phyloP scores from a whole-genome alignment of 805 yeast genomes.

The Torulaspora indica region DNA sequence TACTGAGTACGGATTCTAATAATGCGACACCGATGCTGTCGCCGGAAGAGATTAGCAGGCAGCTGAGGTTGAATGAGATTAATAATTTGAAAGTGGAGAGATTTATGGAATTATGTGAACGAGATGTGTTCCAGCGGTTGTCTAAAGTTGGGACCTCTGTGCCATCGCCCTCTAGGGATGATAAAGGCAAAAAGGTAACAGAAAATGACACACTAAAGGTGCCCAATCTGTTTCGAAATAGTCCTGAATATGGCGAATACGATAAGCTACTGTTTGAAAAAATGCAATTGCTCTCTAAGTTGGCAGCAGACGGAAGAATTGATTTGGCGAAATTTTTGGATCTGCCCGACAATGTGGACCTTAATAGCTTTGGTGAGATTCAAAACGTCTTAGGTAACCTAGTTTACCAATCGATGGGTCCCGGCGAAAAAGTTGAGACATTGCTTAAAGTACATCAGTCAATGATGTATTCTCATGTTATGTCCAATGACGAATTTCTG shows the following conservation, averaged over 20 bases:
- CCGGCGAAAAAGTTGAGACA: constrained; percentile 29
- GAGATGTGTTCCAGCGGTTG: constrained; percentile 27
- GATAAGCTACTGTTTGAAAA: constrained; percentile 27
- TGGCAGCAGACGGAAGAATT: constrained; percentile 21
- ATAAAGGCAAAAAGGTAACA: constrained; percentile 2
- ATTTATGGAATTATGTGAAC: constrained; percentile 33
- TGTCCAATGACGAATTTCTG: constrained; percentile 34
- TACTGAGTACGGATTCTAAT: constrained; percentile 28
- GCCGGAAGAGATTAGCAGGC: constrained; percentile 32
- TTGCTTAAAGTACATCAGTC: constrained; percentile 28
- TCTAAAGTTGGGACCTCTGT: constrained; percentile 34
- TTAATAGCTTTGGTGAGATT: constrained; percentile 15
- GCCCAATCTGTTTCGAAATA: constrained; percentile 30
- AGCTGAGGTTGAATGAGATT: constrained; percentile 26
- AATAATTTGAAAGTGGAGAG: constrained; percentile 28
- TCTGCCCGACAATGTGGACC: constrained; percentile 15
- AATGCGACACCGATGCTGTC: constrained; percentile 28
- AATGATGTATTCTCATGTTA: constrained; percentile 25
- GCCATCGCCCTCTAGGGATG: constrained; percentile 18
- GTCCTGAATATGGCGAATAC: constrained; percentile 32
- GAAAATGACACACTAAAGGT: constrained; percentile 20
- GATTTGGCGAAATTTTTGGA: constrained; percentile 28
- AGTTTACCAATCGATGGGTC: constrained; percentile 26
- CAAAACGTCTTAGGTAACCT: constrained; percentile 19
- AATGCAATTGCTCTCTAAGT: constrained; percentile 18